phyloP scores from a whole-genome alignment of 495 filamentous ascomycete genomes.

The Friedmanniomyces simplex region DNA sequence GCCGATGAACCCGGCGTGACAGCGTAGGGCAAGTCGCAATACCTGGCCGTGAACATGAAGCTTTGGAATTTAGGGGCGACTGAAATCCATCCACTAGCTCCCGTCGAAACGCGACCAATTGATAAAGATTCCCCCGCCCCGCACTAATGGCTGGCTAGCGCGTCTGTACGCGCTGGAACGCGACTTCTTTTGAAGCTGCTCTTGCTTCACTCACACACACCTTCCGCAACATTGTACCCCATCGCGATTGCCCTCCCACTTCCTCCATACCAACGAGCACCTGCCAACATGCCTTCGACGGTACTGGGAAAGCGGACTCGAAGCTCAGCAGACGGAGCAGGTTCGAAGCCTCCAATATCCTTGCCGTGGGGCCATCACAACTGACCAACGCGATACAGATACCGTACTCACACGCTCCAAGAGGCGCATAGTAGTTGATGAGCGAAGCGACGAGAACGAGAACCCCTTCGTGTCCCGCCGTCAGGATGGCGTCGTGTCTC shows the following conservation, averaged over 20 bases:
- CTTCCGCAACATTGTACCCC: neutral
- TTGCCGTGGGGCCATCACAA: neutral
- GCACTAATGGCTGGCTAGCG: neutral
- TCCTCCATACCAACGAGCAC: neutral
- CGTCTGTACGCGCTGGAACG: neutral
- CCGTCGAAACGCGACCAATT: no score
- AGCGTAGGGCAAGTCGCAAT: no score
- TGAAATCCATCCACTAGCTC: no score
- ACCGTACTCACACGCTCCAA: constrained; percentile 41
- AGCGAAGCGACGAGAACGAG: constrained; percentile 43
- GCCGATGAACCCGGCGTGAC: no score
- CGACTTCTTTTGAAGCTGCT: neutral
- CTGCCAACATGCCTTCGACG: constrained; percentile 15
- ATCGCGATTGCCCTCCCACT: neutral
- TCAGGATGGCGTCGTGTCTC: constrained; percentile 12
- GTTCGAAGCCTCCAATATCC: constrained; percentile 4
- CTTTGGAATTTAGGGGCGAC: no score
- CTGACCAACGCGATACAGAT: constrained; percentile 4
- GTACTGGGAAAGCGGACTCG: constrained; percentile 23
- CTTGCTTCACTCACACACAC: neutral
- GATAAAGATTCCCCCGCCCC: no score
- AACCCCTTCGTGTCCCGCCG: constrained; percentile 37
- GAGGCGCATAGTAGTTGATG: constrained; percentile 44
- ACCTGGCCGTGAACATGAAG: no score
- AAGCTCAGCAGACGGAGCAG: constrained; percentile 1